Percentiles rank a stretch among this genome's conserved stretches.
Conservation (phyloP, 2,329 filamentous ascomycete genomes). For the Chaetomium sp. region DNA sequence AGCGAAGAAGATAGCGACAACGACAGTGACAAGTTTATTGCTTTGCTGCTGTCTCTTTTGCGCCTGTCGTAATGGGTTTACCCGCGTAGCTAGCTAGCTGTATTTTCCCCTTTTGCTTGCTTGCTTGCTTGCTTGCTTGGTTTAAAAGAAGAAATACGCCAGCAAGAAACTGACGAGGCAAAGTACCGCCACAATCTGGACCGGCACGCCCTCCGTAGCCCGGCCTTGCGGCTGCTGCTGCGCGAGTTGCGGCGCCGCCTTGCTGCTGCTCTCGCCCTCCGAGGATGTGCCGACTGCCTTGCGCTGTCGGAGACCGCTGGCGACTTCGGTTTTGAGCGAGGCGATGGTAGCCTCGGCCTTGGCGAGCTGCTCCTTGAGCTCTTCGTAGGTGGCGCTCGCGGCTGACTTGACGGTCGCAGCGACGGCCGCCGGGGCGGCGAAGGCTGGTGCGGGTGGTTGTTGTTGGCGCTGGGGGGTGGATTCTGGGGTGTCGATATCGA, state of each 20-base stretch:
- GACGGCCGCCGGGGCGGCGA: slow-evolving; percentile 11
- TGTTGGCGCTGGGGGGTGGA: slow-evolving; percentile 11
- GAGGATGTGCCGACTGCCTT: slow-evolving; percentile 43
- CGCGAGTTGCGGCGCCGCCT: slow-evolving; percentile 42
- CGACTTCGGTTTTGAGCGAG: slow-evolving; percentile 55
- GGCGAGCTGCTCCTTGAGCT: slow-evolving; percentile 31
- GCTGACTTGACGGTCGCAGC: slow-evolving; percentile 19
- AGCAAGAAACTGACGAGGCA: slow-evolving; percentile 89
- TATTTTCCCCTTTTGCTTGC: no score
- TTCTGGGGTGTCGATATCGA: slow-evolving; percentile 16
- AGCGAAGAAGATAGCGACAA: no score
- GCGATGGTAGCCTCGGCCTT: slow-evolving; percentile 70
- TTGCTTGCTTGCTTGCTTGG: no score
- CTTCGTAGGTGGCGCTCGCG: slow-evolving; percentile 23
- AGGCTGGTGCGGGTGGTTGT: neutral
- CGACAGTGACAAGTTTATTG: no score
- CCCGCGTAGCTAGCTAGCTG: no score
- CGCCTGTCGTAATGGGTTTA: no score
- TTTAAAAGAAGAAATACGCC: slow-evolving; percentile 91
- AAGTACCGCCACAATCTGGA: slow-evolving; percentile 75
- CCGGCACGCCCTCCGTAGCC: slow-evolving; percentile 70
- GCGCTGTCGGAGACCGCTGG: slow-evolving; percentile 67
- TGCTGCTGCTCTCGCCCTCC: slow-evolving; percentile 43
- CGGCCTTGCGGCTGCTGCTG: slow-evolving; percentile 33
- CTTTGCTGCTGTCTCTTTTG: neutral